phyloP scores from a whole-genome alignment of 2,329 filamentous ascomycete species.

The Fusarium tjaetaba region DNA sequence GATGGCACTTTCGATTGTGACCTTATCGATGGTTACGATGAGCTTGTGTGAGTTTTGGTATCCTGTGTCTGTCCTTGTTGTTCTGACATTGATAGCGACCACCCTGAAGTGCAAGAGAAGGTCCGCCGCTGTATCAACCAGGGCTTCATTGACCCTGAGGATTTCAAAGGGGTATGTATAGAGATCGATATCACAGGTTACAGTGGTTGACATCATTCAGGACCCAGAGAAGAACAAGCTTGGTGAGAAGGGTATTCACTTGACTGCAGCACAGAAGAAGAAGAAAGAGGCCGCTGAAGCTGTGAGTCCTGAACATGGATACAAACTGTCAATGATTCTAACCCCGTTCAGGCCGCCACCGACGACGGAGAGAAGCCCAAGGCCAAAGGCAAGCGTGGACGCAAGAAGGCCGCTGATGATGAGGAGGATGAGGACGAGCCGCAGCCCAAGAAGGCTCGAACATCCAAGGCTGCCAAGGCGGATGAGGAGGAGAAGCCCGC shows the following conservation, averaged over 20 bases:
- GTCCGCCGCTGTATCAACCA: constrained; percentile 76
- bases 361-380: constrained; percentile 44
- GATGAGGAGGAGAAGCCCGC: constrained; percentile 35
- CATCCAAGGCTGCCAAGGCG: constrained; percentile 38
- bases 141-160: constrained; percentile 84
- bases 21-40: constrained; percentile 82
- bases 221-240: constrained; percentile 79
- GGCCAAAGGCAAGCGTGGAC: constrained; percentile 48
- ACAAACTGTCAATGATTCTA: constrained; percentile 1
- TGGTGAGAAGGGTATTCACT: constrained; percentile 72
- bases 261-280: constrained; percentile 50
- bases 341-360: constrained; percentile 40
- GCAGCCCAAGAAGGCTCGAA: constrained; percentile 50
- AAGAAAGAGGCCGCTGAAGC: constrained; percentile 48
- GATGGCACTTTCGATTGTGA: constrained; percentile 68
- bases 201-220: constrained; percentile 54
- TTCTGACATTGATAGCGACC: constrained; percentile 47
- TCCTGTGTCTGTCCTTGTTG: neutral
- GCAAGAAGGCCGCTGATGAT: constrained; percentile 49
- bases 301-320: constrained; percentile 20
- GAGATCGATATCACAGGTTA: neutral
- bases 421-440: constrained; percentile 50
- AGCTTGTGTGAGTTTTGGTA: constrained; percentile 63
- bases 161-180: constrained; percentile 84
- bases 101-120: constrained; percentile 76